A percentile compares a stretch with the other conserved stretches of the same genome.
phyloP scores from a whole-genome alignment of 805 yeast genomes.

The Peterozyma toletana region DNA sequence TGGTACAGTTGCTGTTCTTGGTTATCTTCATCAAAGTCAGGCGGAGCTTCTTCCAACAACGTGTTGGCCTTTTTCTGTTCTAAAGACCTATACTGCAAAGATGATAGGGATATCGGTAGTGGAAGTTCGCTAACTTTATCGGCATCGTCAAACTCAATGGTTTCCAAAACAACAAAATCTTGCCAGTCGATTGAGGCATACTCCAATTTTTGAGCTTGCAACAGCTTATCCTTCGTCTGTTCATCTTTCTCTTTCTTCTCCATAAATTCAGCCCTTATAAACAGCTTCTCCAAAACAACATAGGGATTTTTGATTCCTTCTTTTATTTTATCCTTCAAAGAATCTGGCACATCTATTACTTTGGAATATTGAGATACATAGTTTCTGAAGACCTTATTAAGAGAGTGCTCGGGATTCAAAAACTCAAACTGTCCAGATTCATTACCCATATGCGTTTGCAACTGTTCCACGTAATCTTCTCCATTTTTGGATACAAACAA shows the following conservation, averaged over 20 bases:
- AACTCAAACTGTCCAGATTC: constrained; percentile 62
- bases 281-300: constrained; percentile 38
- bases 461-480: constrained; percentile 28
- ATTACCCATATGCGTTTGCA: constrained; percentile 26
- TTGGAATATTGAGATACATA: constrained; percentile 51
- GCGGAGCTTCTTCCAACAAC: constrained; percentile 34
- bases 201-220: constrained; percentile 34
- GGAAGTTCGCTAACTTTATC: constrained; percentile 53
- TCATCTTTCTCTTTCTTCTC: constrained; percentile 26
- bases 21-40: constrained; percentile 22
- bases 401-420: constrained; percentile 49
- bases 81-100: constrained; percentile 55
- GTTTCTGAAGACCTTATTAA: constrained; percentile 40
- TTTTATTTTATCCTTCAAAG: constrained; percentile 13
- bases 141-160: constrained; percentile 54
- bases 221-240: constrained; percentile 21
- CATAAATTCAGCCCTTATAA: constrained; percentile 48
- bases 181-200: constrained; percentile 86
- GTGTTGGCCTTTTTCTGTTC: constrained; percentile 36
- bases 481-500: constrained; percentile 60
- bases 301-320: constrained; percentile 21
- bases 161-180: constrained; percentile 66
- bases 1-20: neutral
- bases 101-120: constrained; percentile 48
- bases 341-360: constrained; percentile 20